Base-by-base conservation (phyloP, 257 asterid species). In the Fraxinus americana region DNA sequence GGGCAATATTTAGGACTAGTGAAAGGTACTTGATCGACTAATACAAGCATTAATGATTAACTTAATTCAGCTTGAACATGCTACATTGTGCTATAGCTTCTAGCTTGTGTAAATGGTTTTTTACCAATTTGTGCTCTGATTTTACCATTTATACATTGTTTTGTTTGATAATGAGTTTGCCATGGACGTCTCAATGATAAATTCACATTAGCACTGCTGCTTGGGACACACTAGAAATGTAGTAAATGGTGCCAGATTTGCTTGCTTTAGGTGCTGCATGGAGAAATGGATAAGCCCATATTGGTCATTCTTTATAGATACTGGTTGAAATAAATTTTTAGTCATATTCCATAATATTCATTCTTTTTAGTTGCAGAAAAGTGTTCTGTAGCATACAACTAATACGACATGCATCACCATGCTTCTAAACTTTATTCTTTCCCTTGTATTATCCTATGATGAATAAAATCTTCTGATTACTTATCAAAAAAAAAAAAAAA, bases 1-100 rank as follows among this genome's bases (percentile, higher is more conserved):
- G 99, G 76, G 97, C 98, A 66, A 74, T 96, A 61, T 96, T 96
- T 83, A 90, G 99, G 88, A 96, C 97, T 34, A 96, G 98, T 82
- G 99, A 96, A 81, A 96, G 99, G 99, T 96, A 93, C 78, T 45
- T 45, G 17, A 14, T 27, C 12, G 35, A 63, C 36, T 25, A 32
- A 25, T 63, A 9, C 6, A 27, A 14, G 69, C 34, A 4, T 25
- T 63, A 25, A 63, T 63, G 67, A 30, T 63, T 25, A 27, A 25
- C 17, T 10, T 9, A 11, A 27, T 23, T 25, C 19, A 27, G 3
- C 69, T 36, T 77, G 45, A 29, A 35, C 45, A 48, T 54, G 74
- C 43, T 63, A n/a, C 74, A 21, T 75, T 73, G 17, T 36, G 75
- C 75, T 71, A 50, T 34, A 32, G 74, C n/a, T 36, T 67, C 77